Base-by-base conservation (phyloP, 768 basidiomycete species). In the Tricholoma hemisulphureum region DNA sequence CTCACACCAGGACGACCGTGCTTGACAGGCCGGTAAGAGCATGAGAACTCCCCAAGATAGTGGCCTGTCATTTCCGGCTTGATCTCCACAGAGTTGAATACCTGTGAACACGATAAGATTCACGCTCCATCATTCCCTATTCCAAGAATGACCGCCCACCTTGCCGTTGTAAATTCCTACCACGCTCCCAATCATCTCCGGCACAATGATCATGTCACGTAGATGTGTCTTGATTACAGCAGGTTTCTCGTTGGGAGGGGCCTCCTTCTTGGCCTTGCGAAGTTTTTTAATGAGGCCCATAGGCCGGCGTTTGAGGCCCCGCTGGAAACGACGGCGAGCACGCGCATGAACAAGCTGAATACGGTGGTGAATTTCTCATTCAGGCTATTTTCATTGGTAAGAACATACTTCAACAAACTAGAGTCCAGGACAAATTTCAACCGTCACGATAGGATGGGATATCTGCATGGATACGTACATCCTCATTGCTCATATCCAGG, bases 51-150 rank as follows among this genome's bases (percentile, higher is more conserved):
- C 62, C 83, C 97, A 72, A 98, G 94, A 81, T 99, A 98, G 86
- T 96, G 95, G 58, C 97, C 97, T 62, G 91, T 93, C 97, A 99
- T 99, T 78, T 99, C 97, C 64, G 97, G 95, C 83, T 96, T 98
- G 83, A 98, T 95, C 79, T 98, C 96, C 62, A 98, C 94, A 41
- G 93, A 88, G 82, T 93, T 94, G 83, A 94, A 94, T 60, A 89
- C 87, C 90, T 93, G 56, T 31, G 14, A 45, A 53, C 34, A 32
- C 21, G 23, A 48, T 24, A 31, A 43, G 28, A 20, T 34, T 65
- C 55, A 65, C 43, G 18, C 4, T 26, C 26, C 28, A 4, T 1
- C 24, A 4, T 10, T 46, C n/a, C 26, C 10, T 5, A 23, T 18
- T 9, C 20, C 52, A 13, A 51, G n/a, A 23, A 34, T 45, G 20